Evolutionary conservation across 106 monocot genomes (phyloP).

Genomic region (Cymbidium sinense): DNA sequence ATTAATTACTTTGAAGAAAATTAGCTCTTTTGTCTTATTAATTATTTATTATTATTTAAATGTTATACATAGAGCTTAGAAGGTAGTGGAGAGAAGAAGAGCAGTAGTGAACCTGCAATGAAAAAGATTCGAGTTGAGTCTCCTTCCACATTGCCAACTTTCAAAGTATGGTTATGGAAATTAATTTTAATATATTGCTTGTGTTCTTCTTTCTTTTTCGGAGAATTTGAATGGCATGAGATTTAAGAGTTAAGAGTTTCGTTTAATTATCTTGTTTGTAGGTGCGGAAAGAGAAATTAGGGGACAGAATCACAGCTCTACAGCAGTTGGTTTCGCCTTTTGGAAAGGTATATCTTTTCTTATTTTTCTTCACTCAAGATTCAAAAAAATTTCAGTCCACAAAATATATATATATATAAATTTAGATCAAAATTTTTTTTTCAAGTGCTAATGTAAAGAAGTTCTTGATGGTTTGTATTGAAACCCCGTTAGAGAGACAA

Average conservation of each 20-base stretch:
- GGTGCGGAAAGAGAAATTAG: constrained; percentile 81
- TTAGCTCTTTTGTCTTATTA: no score
- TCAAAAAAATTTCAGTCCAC: no score
- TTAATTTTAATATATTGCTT: background rate
- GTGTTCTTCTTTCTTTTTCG: background rate
- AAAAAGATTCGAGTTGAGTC: constrained; percentile 6
- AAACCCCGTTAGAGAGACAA: no score
- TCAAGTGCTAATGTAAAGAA: no score
- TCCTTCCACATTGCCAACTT: constrained; percentile 1
- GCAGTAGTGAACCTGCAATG: background rate
- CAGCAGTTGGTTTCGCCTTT: constrained; percentile 80
- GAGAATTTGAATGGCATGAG: background rate
- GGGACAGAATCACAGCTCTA: constrained; percentile 73
- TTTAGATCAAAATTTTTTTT: no score
- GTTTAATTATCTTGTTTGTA: constrained; percentile 11
- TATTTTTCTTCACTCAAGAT: background rate
- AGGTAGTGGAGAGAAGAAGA: constrained; percentile 3
- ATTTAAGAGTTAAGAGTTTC: background rate
- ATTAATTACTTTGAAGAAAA: no score
- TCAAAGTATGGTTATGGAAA: background rate
- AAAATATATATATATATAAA: no score
- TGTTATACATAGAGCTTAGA: background rate
- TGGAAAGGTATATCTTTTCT: constrained; percentile 45
- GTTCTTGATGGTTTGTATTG: no score
- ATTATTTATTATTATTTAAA: no score